Evolutionary conservation across 352 stramenopile genomes (phyloP), one percentile per base, ranked within the genome.

Genomic region (Thalassiosira allenii): DNA sequence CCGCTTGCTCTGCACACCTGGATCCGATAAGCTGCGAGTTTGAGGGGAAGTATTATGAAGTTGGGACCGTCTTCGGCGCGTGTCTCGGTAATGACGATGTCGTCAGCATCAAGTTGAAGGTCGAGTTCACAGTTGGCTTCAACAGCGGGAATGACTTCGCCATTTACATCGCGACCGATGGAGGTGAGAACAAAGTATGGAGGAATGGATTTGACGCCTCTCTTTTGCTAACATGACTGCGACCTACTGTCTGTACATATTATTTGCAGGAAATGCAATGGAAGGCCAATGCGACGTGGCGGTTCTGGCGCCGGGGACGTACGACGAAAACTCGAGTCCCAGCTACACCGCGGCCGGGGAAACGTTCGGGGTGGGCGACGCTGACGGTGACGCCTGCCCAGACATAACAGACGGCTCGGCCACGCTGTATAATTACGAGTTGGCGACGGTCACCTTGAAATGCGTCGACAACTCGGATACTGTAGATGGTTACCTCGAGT

Each of bases 101-200:
- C 27, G 57, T 78, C 0, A 33, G 62, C 8, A 3, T 78, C 11
- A 33, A 27, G 33, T 61, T 78, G 3, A 70, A n/a, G 6, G 49
- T 67, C 9, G 23, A 78, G 22, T 1, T 78, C 12, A 9, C 9
- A 47, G 25, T 43, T 12, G 23, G 12, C 23, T 29, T 9, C 12
- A 27, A 54, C 9, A 12, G 0, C 5, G 9, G 44, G 23, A 61
- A 71, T 20, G 69, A 78, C 44, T 41, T 77, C 1, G 67, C 53
- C 32, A 67, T 77, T 49, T 77, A 77, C 30, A 69, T 77, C 33
- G 29, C 40, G 8, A 51, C 43, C n/a, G 67, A 77, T 14, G 67
- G 67, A n/a, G 67, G 67, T 66, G 17, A 58, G 33, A 37, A 27
- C 5, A n/a, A 56, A 11, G 14, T 56, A 56, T 44, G 37, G 14